Base-by-base conservation (phyloP, 2,329 filamentous ascomycete species). In the Ascochyta fabae region DNA sequence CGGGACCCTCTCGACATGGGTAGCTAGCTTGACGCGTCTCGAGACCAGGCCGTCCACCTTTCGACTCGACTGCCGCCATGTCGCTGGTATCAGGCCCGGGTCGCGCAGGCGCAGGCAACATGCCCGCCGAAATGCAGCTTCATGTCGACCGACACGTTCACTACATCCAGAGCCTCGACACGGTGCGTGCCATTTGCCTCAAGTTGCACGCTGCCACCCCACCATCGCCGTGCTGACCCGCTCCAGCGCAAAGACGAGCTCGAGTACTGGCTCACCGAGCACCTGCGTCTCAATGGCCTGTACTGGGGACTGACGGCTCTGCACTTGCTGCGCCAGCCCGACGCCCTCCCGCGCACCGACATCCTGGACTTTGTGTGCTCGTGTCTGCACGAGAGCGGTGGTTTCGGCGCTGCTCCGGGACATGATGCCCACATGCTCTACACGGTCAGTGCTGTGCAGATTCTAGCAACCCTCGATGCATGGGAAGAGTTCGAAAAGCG, bases 261-360 rank as follows among this genome's bases (percentile, higher is more conserved):
- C 67, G 92, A 97, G 76, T 99, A 98, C 80, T 97, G 94, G 90
- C 83, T 98, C 73, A 99, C 95, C 13, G 94, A 99, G 78, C 95
- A 99, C 75, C 83, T 99, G 64, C 92, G 95, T 58, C 84, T 99
- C 54, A 97, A 95, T 74, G 95, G 95, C 40, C 85, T 99, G 43
- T 99, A 99, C 78, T 99, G 95, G 95, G 95, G 95, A 13, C 79
- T 99, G 53, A 95, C 88, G 6, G 89, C 94, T 6, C 84, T 98
- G 36, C 90, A 96, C 80, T 83, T 98, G 26, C 86, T 99, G 56
- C 86, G 88, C 44, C 88, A 85, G 52, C 91, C 93, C 1, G 86
- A 96, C 59, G 92, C 89, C 3, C 84, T 99, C 9, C 89, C 94
- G 10, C 86, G 91, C 49, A 83, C 88, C 48, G 87, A 91, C 59